Evolutionary conservation across 1,284 basidiomycete genomes (phyloP), one percentile per base, ranked within the genome.

Genomic region (Clitocybe nebularis): DNA sequence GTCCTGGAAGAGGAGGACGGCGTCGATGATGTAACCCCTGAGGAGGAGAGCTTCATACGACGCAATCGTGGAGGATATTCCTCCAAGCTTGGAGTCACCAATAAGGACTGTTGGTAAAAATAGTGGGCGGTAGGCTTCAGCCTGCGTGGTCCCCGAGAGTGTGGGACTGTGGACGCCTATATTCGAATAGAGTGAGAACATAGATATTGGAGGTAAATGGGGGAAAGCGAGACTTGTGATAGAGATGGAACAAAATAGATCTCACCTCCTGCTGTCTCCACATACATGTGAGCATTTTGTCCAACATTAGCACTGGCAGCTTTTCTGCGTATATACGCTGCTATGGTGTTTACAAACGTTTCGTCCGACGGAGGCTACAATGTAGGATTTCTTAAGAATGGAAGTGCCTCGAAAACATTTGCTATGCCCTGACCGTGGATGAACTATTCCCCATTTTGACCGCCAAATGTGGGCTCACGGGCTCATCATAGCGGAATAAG

Each of bases 261-360:
- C 78, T 73, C 63, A 91, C 91, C 92, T 73, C 94, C 94, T 5
- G 93, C 94, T 4, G 95, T 95, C 67, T 99, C 95, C 34, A 98
- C 68, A 57, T 88, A 97, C 68, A 94, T 79, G 54, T 84, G 78
- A 3, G 75, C 74, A 9, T 55, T 54, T n/a, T 13, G 5, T 11
- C 48, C 46, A 23, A 10, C 10, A n/a, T 50, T 39, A 13, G 49
- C 41, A 11, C 47, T 46, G 5, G 55, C 36, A 4, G 81, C 81
- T 49, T 77, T 79, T 35, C 63, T 49, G 16, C 72, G 67, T 8
- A 89, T 79, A 56, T 86, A 78, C 22, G 65, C 65, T 1, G 83
- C 76, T 4, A 95, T 72, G 9, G 84, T 75, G 20, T 74, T 72
- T 7, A 88, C 73, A 32, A 97, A 80, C 2, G 79, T 78, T 13